Percentiles rank a stretch among this genome's conserved stretches.
Conservation (phyloP, 768 basidiomycete species). For the Trametes meyenii region DNA sequence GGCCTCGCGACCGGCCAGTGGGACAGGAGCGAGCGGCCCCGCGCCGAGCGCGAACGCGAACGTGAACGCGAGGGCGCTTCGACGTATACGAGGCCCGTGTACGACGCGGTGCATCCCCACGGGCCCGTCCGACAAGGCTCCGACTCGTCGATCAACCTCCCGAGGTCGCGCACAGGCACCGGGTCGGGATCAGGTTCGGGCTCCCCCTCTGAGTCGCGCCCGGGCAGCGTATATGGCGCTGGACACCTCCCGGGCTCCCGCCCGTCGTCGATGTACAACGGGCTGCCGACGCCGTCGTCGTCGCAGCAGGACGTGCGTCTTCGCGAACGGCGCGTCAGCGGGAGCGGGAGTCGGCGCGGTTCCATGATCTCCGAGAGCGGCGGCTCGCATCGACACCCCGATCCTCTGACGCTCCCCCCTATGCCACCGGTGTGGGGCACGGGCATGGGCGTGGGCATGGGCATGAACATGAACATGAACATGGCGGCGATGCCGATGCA, state of each 20-base stretch:
- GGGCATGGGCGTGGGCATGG: slow-evolving; percentile 24
- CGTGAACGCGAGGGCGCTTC: slow-evolving; percentile 17
- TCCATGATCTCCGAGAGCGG: slow-evolving; percentile 30
- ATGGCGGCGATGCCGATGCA: slow-evolving; percentile 34
- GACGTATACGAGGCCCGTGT: slow-evolving; percentile 25
- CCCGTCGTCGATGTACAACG: slow-evolving; percentile 56
- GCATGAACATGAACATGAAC: slow-evolving; percentile 34
- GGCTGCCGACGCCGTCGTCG: slow-evolving; percentile 47
- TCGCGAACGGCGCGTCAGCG: slow-evolving; percentile 36
- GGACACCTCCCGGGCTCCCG: slow-evolving; percentile 45
- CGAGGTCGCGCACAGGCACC: slow-evolving; percentile 3
- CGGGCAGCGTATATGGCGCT: slow-evolving; percentile 44
- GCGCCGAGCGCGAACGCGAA: not conserved
- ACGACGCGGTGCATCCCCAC: slow-evolving; percentile 22
- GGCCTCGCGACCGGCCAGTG: slow-evolving; percentile 24
- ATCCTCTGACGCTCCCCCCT: slow-evolving; percentile 10
- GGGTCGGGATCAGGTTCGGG: slow-evolving; percentile 47
- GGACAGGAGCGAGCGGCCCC: slow-evolving; percentile 18
- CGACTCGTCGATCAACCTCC: slow-evolving; percentile 34
- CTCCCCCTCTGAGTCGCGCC: slow-evolving; percentile 57
- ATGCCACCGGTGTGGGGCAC: slow-evolving; percentile 23
- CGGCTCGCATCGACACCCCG: slow-evolving; percentile 3
- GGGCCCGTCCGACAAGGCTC: slow-evolving; percentile 32
- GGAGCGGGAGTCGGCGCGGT: slow-evolving; percentile 35
- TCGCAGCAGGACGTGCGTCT: slow-evolving; percentile 39